Percentiles rank a stretch among this genome's conserved stretches.
These are phyloP conservation scores for Fusarium phyllophilum DNA, from an alignment of 2,329 filamentous ascomycete species.

Conservation along the genomic window DNA sequence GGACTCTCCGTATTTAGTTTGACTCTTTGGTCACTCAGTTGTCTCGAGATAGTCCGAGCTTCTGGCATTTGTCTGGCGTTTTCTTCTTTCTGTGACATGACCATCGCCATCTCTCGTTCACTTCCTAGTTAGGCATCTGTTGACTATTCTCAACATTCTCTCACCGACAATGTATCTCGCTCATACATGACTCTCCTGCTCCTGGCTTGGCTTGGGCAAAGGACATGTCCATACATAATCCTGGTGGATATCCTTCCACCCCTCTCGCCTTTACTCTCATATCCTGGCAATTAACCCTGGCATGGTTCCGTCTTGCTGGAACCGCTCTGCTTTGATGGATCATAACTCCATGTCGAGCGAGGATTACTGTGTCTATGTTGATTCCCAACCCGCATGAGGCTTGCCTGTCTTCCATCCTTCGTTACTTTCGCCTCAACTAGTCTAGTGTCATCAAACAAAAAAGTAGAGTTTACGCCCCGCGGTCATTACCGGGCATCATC, in stretches of 20 bases:
- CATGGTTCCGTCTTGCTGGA: slow-evolving; percentile 38
- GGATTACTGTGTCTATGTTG: slow-evolving; percentile 20
- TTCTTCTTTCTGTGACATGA: slow-evolving; percentile 14
- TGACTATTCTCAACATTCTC: neutral
- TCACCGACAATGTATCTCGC: neutral
- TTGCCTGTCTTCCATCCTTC: slow-evolving; percentile 38
- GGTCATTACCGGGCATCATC: slow-evolving; percentile 7
- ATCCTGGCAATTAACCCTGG: slow-evolving; percentile 34
- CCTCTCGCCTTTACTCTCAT: slow-evolving; percentile 18
- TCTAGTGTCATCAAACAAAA: slow-evolving; percentile 41
- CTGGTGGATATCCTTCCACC: slow-evolving; percentile 28
- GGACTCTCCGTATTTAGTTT: slow-evolving; percentile 1
- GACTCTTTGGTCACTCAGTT: slow-evolving; percentile 12
- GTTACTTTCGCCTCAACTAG: slow-evolving; percentile 47
- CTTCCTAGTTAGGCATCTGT: neutral
- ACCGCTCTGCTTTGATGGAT: slow-evolving; percentile 26
- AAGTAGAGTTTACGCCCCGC: slow-evolving; percentile 18
- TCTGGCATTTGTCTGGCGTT: slow-evolving; percentile 3
- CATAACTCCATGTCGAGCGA: slow-evolving; percentile 35
- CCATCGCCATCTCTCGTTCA: slow-evolving; percentile 6
- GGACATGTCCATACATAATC: slow-evolving; percentile 31
- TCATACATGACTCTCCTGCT: slow-evolving; percentile 9
- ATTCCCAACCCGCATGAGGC: slow-evolving; percentile 32
- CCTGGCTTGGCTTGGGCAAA: neutral
- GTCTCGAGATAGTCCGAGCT: slow-evolving; percentile 26